Evolutionary conservation across 2,329 filamentous ascomycete species (phyloP), one percentile per base, ranked within the genome.

Genomic region (Colletotrichum paranaense): DNA sequence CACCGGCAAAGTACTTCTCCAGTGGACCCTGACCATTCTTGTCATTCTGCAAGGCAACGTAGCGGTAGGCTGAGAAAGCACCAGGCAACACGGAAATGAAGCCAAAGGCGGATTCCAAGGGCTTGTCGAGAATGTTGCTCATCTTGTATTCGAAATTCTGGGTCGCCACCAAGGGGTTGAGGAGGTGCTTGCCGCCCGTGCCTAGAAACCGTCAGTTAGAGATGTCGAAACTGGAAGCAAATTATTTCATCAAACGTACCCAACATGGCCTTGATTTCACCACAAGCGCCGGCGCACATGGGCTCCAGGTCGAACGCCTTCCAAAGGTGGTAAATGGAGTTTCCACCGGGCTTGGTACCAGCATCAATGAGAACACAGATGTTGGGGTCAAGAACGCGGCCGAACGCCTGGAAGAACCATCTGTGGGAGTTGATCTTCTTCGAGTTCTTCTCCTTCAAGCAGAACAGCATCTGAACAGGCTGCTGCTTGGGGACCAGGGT

Each of bases 111-210:
- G 96, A 98, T 82, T 99, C 97, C 53, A 99, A 87, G 2, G 97
- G 97, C 85, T 99, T 99, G 83, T 99, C 97, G 57, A 99, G 89
- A 80, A 99, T 99, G 80, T 99, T 99, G 82, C 95, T 98, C 93
- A 99, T 98, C 89, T 99, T 99, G 89, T 99, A 99, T 86, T 99
- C 97, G 78, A 99, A 99, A 81, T 99, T 99, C 80, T 99, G 97
- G 1, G 95, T 95, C 2, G 97, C 97, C 26, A 99, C 94, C 5
- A 99, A 89, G 0, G 97, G 97, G 79, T 98, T 99, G 76, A 98
- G 82, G 46, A 99, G 89, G 78, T 97, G 95, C 83, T 94, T 96
- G 76, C 96, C 95, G 71, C 89, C 91, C 4, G 91, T 91, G 32
- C 32, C 32, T 35, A 35, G 9, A 35, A 35, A 35, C 11, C 32